Conservation (phyloP, 2,329 filamentous ascomycete genomes). For the Spiromastix sp. region DNA sequence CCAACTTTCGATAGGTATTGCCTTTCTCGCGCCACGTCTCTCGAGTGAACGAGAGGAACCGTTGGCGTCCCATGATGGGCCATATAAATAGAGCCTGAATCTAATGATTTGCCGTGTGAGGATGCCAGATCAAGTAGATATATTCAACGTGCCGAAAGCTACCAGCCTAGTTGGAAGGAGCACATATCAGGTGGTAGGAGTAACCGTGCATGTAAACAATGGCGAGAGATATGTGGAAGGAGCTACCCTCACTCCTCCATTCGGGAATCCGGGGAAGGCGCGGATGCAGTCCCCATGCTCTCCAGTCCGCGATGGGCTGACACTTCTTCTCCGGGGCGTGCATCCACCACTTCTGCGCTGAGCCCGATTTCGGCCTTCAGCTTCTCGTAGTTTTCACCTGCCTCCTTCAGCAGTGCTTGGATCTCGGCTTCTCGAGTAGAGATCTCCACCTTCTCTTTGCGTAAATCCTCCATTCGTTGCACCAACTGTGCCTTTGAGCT, state of each 20-base stretch:
- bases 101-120: neutral
- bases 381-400: constrained; percentile 60
- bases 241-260: too few relatives aligned
- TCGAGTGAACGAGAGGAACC: constrained; percentile 23
- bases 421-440: constrained; percentile 64
- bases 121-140: too few relatives aligned
- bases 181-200: too few relatives aligned
- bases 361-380: constrained; percentile 38
- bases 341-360: constrained; percentile 15
- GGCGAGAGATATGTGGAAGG: too few relatives aligned
- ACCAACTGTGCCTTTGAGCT: constrained; percentile 50
- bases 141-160: too few relatives aligned
- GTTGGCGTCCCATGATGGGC: constrained; percentile 18
- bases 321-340: constrained; percentile 18
- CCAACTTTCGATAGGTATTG: too few relatives aligned
- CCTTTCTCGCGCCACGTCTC: constrained; percentile 13
- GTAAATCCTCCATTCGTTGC: constrained; percentile 54
- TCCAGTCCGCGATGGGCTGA: constrained; percentile 27
- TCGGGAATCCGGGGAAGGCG: neutral
- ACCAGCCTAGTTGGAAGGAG: too few relatives aligned
- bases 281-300: constrained; percentile 20
- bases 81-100: neutral
- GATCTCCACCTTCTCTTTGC: constrained; percentile 59
- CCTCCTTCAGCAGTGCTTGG: constrained; percentile 68
- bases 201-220: too few relatives aligned